A percentile compares a stretch with the other conserved stretches of the same genome.
These are phyloP conservation scores for Rhamnella rubrinervis DNA, from an alignment of 331 rosid species.

Conservation along the genomic window DNA sequence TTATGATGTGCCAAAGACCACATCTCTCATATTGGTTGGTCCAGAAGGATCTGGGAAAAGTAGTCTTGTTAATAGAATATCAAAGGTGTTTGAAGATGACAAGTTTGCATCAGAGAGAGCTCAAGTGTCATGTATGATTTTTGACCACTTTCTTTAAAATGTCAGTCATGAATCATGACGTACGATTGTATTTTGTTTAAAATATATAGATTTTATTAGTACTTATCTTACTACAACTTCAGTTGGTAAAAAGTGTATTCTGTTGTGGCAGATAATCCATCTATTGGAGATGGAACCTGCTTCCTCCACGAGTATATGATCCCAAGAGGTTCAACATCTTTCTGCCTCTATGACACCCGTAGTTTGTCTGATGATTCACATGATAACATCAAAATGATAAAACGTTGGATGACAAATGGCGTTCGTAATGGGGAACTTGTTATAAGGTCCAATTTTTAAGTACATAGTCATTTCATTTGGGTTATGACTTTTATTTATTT, in stretches of 20 bases:
- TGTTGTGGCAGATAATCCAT: constrained; percentile 57
- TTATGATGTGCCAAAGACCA: constrained; percentile 73
- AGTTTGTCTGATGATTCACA: constrained; percentile 49
- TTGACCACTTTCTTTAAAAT: constrained; percentile 3
- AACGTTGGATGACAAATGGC: constrained; percentile 76
- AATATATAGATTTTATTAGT: constrained; percentile 1
- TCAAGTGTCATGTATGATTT: constrained; percentile 74
- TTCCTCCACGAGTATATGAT: constrained; percentile 85
- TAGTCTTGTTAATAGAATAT: constrained; percentile 80
- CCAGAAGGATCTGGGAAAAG: constrained; percentile 87
- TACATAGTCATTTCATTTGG: constrained; percentile 11
- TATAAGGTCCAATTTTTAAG: constrained; percentile 48
- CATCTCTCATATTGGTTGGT: constrained; percentile 72
- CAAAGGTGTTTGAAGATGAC: constrained; percentile 65
- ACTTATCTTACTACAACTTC: constrained; percentile 2
- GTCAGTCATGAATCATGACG: constrained; percentile 7
- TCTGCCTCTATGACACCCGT: constrained; percentile 81
- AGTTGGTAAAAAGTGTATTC: neutral
- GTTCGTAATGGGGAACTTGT: constrained; percentile 67
- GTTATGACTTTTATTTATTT: constrained; percentile 16
- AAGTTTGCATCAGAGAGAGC: constrained; percentile 65
- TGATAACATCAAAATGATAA: constrained; percentile 46
- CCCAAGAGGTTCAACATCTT: constrained; percentile 58
- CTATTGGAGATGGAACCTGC: constrained; percentile 66
- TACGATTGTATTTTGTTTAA: constrained; percentile 9